Evolutionary conservation across 768 basidiomycete genomes (phyloP), one percentile per base, ranked within the genome.

Genomic region (Lactarius hengduanensis): DNA sequence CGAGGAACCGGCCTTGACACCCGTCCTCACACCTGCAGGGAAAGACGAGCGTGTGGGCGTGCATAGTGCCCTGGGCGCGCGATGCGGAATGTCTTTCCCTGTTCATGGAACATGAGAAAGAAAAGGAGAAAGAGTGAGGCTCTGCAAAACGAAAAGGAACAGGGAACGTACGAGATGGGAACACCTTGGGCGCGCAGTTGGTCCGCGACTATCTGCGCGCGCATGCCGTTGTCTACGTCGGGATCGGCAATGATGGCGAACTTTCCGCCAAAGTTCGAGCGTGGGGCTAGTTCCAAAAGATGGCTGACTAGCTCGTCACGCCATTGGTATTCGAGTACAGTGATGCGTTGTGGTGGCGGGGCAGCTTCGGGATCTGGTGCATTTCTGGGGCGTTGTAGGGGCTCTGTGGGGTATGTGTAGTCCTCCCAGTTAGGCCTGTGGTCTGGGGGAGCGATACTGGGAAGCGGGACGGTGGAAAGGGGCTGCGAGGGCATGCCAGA

Each of bases 181-280:
- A 54, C 2, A 9, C 38, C 65, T 28, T 20, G 45, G 40, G 47
- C n/a, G 18, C 15, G 65, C 18, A 66, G 56, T 36, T 59, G n/a
- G 30, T 45, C 20, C 6, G 7, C 50, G 50, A 62, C 59, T 40
- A 22, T 36, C 38, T 15, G n/a, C 26, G 61, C 61, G 8, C 65
- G 61, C 30, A 3, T 43, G 11, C 18, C 0, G n/a, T 66, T 66
- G 57, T 62, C 13, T 40, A 66, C 50, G 13, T 18, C 16, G 8
- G 65, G 61, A 54, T 62, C 50, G 8, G 47, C 11, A 4, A 66
- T 28, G 57, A 62, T n/a, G 47, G 65, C 62, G 20, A 66, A 66
- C 50, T 41, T 62, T 57, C 65, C 65, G 32, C 62, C 3, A 54
- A 58, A 62, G 30, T 28, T 62, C 38, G 61, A 54, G 40, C 57